Base-by-base conservation (phyloP, 345 rosid species). In the Camelina neglecta region DNA sequence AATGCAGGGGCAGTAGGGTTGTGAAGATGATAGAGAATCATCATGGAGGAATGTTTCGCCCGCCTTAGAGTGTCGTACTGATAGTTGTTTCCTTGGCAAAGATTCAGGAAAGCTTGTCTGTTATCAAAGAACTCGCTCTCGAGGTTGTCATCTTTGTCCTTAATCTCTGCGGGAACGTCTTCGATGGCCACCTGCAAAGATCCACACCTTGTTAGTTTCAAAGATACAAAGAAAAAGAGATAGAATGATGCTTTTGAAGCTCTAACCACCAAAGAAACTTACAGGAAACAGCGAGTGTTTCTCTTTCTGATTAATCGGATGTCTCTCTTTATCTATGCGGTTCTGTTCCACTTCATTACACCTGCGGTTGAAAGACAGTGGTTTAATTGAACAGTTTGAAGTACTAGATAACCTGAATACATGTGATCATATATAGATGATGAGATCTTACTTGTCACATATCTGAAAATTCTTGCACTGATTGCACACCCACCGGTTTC, bases 21-120 rank as follows among this genome's bases (percentile, higher is more conserved):
- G 67, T 93, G 98, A 56, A 93, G 97, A 84, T 93, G 97, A 86
- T 93, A 93, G 53, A 93, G 96, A 54, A 93, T 87, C 98, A 93
- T 93, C 96, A 93, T 93, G 7, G 98, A 91, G 20, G 98, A 93
- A 80, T 91, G 98, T 58, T 93, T 93, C 10, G 98, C 98, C 72
- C 98, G 87, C 81, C 98, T 86, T 65, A 93, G 64, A 48, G 97
- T 93, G 66, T 93, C 98, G 81, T 90, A 93, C 76, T 91, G 97
- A 81, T 93, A 93, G 84, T 91, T 93, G 82, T 93, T 91, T 35
- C 96, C 93, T 83, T 91, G 96, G 80, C 98, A 93, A 33, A 91
- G 94, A 84, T 87, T 91, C 80, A 91, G 59, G 83, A 94, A 92
- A 69, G 95, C 92, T 74, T 94, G 97, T 75, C 98, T 92, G 29